Percentiles rank a stretch among this genome's conserved stretches.
Evolutionary conservation across 2,329 filamentous ascomycete genomes (phyloP).

Genomic region (Colletotrichum lentis): DNA sequence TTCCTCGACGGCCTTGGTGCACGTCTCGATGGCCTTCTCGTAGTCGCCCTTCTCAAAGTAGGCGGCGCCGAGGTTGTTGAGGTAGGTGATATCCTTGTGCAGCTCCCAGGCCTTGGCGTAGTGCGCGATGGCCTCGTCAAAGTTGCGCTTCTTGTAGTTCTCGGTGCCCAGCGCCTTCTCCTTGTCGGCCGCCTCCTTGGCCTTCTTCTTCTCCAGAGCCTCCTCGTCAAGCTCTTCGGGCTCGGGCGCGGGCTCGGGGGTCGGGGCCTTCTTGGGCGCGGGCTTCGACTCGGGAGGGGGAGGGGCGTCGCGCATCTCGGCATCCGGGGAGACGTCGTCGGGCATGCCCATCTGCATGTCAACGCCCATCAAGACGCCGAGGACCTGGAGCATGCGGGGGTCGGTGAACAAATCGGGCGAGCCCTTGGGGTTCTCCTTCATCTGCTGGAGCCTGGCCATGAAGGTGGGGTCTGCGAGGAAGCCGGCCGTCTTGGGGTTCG

Average conservation of each 20-base stretch:
- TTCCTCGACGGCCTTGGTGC: constrained; percentile 87
- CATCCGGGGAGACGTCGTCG: constrained; percentile 66
- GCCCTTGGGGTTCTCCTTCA: constrained; percentile 82
- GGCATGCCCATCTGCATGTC: constrained; percentile 73
- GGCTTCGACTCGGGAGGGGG: constrained; percentile 51
- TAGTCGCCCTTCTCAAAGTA: constrained; percentile 97
- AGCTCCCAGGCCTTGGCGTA: constrained; percentile 95
- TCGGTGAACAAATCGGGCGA: constrained; percentile 85
- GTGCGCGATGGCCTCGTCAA: constrained; percentile 92
- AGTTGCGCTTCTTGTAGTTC: constrained; percentile 97
- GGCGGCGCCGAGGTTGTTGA: constrained; percentile 94
- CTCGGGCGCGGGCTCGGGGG: constrained; percentile 67
- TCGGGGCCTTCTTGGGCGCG: constrained; percentile 64
- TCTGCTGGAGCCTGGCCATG: constrained; percentile 85
- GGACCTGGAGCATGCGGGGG: constrained; percentile 90
- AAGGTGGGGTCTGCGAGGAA: constrained; percentile 85
- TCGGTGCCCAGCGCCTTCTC: constrained; percentile 95
- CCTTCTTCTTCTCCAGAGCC: constrained; percentile 81
- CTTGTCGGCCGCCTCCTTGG: constrained; percentile 90
- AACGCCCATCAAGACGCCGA: constrained; percentile 91
- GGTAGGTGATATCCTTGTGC: constrained; percentile 95
- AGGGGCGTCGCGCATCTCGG: constrained; percentile 77
- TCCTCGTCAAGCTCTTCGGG: constrained; percentile 83
- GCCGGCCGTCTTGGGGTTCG: constrained; percentile 89
- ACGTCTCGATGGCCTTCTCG: constrained; percentile 84